These are phyloP conservation scores for Stachybotrys chartarum DNA, from an alignment of 2,329 filamentous ascomycete genomes.

Conservation along the genomic window DNA sequence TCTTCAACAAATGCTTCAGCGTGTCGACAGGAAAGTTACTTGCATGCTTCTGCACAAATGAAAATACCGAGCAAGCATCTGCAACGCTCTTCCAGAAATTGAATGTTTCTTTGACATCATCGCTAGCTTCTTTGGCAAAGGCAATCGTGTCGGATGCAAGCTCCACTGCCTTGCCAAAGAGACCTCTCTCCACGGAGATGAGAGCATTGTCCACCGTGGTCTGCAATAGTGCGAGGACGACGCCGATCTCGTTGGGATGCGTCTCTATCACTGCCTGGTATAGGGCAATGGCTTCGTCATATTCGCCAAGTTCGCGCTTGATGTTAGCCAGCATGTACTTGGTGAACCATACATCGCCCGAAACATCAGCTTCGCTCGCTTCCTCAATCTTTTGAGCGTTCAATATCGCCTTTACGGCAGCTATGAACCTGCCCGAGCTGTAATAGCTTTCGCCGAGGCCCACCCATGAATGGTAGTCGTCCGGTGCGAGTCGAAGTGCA, in stretches of 20 bases:
- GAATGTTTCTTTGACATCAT: constrained; percentile 63
- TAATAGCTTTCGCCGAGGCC: constrained; percentile 97
- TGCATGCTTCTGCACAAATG: constrained; percentile 63
- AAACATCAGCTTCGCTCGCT: constrained; percentile 38
- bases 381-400: constrained; percentile 74
- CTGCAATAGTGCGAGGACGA: constrained; percentile 81
- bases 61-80: constrained; percentile 81
- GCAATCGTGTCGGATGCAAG: constrained; percentile 63
- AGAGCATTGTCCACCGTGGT: constrained; percentile 78
- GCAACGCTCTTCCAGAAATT: constrained; percentile 93
- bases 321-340: constrained; percentile 97
- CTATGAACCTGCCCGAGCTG: constrained; percentile 85
- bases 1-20: constrained; percentile 52
- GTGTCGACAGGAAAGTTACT: constrained; percentile 53
- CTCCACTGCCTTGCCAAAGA: constrained; percentile 76
- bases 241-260: constrained; percentile 72
- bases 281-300: constrained; percentile 70
- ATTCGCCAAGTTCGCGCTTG: constrained; percentile 85
- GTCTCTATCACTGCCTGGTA: constrained; percentile 67
- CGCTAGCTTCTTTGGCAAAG: constrained; percentile 56
- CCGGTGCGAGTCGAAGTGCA: constrained; percentile 73
- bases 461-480: constrained; percentile 93
- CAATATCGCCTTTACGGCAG: constrained; percentile 85
- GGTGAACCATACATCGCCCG: constrained; percentile 82
- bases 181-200: constrained; percentile 69